Evolutionary conservation across 179 eudicot species (phyloP).

Genomic region (Nepenthes alata): DNA sequence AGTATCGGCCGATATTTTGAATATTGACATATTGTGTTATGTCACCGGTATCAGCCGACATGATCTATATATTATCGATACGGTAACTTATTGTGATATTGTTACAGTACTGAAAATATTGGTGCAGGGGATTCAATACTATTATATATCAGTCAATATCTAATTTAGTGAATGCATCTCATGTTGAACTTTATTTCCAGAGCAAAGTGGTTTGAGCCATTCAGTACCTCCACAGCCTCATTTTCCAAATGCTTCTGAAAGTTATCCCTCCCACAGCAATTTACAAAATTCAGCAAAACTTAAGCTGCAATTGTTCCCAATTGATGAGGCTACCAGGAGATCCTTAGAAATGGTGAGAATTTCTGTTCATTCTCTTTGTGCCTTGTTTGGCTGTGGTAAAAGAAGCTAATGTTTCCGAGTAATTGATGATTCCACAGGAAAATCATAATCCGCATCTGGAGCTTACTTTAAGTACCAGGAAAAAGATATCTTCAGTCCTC

Average conservation of each 20-base stretch:
- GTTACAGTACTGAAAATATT: too few relatives aligned
- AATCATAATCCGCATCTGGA: slow-evolving; percentile 89
- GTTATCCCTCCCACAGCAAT: slow-evolving; percentile 20
- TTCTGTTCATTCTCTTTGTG: slow-evolving; percentile 1
- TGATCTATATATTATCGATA: too few relatives aligned
- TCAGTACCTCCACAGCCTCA: slow-evolving; percentile 16
- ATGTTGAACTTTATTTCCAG: slow-evolving; percentile 14
- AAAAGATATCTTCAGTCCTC: slow-evolving; percentile 81
- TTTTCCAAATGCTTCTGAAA: slow-evolving; percentile 18
- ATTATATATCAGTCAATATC: too few relatives aligned
- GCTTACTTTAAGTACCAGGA: slow-evolving; percentile 73
- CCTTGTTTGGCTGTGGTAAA: slow-evolving; percentile 2
- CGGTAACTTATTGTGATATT: too few relatives aligned
- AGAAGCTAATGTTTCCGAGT: slow-evolving; percentile 1
- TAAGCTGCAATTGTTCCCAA: slow-evolving; percentile 86
- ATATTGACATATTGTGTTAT: too few relatives aligned
- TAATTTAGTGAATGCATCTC: neutral
- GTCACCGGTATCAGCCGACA: too few relatives aligned
- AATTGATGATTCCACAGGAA: slow-evolving; percentile 40
- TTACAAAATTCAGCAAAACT: slow-evolving; percentile 38
- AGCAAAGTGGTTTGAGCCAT: slow-evolving; percentile 15
- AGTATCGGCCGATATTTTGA: too few relatives aligned
- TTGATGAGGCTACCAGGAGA: slow-evolving; percentile 71
- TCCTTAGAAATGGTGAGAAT: slow-evolving; percentile 66
- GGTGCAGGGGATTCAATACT: too few relatives aligned